A percentile compares a stretch with the other conserved stretches of the same genome.
Conservation (phyloP, 768 basidiomycete genomes). For the Tylopilus sp. region DNA sequence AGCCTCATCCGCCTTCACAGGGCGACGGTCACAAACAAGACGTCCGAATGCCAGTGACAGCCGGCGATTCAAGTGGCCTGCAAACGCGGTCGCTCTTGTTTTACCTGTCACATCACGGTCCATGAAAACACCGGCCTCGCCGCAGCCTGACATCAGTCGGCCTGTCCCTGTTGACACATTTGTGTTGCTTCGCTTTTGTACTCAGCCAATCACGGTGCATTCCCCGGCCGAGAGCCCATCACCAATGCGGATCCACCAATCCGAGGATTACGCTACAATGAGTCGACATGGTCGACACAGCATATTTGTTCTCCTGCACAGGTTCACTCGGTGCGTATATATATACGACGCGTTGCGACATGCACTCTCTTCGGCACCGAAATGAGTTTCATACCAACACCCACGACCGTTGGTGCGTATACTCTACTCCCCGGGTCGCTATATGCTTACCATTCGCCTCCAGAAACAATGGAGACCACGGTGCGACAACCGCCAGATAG, state of each 20-base stretch:
- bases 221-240: not conserved
- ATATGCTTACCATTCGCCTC: not conserved
- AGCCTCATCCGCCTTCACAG: not conserved
- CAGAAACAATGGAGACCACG: slow-evolving; percentile 9
- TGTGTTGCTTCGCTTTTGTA: not conserved
- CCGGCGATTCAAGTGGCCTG: no score
- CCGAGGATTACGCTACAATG: no score
- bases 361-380: not conserved
- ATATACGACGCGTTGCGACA: not conserved
- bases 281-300: not conserved
- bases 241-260: not conserved
- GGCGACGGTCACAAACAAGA: not conserved
- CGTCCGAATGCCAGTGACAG: not conserved
- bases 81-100: no score
- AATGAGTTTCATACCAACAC: slow-evolving; percentile 6
- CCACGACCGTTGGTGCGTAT: slow-evolving; percentile 6
- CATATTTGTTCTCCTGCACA: not conserved
- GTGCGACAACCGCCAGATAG: slow-evolving; percentile 3
- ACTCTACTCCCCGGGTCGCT: not conserved
- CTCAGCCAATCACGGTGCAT: not conserved
- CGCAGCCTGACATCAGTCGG: not conserved
- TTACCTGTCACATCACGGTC: no score
- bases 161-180: not conserved
- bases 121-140: not conserved
- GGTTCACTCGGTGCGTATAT: not conserved